Evolutionary conservation across 306 rosid species (phyloP).

Genomic region (Parietaria judaica): DNA sequence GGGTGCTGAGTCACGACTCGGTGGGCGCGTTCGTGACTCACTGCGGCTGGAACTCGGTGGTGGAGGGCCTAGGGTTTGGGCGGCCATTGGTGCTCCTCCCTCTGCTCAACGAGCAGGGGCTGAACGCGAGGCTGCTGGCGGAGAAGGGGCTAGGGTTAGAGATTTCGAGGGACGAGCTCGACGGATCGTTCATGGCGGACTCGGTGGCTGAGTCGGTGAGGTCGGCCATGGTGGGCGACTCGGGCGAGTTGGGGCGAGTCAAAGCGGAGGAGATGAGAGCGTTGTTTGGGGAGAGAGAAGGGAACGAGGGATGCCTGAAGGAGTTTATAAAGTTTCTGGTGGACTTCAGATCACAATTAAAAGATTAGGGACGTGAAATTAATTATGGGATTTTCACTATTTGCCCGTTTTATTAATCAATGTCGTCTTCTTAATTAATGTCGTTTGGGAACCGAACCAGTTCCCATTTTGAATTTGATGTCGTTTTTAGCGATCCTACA

Average conservation of each 20-base stretch:
- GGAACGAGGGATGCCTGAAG: slow-evolving; percentile 3
- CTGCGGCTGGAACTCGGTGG: slow-evolving; percentile 45
- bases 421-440: no score
- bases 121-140: slow-evolving; percentile 31
- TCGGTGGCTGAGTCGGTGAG: slow-evolving; percentile 29
- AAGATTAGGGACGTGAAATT: no score
- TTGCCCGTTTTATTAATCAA: no score
- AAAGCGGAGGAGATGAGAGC: slow-evolving; percentile 20
- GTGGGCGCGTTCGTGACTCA: slow-evolving; percentile 40
- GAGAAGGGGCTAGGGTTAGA: slow-evolving; percentile 28
- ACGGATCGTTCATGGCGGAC: slow-evolving; percentile 30
- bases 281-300: slow-evolving; percentile 23
- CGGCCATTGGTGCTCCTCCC: slow-evolving; percentile 33
- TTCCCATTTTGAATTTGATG: no score
- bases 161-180: slow-evolving; percentile 28
- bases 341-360: no score
- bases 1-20: slow-evolving; percentile 30
- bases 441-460: no score
- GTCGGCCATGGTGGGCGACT: slow-evolving; percentile 31
- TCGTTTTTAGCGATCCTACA: no score
- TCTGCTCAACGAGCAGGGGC: slow-evolving; percentile 32
- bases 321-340: slow-evolving; percentile 13
- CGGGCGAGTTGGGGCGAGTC: slow-evolving; percentile 18
- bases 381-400: no score
- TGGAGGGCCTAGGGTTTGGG: slow-evolving; percentile 36